Conservation (phyloP, 2,329 filamentous ascomycete genomes). For the Sclerotinia spermophila region DNA sequence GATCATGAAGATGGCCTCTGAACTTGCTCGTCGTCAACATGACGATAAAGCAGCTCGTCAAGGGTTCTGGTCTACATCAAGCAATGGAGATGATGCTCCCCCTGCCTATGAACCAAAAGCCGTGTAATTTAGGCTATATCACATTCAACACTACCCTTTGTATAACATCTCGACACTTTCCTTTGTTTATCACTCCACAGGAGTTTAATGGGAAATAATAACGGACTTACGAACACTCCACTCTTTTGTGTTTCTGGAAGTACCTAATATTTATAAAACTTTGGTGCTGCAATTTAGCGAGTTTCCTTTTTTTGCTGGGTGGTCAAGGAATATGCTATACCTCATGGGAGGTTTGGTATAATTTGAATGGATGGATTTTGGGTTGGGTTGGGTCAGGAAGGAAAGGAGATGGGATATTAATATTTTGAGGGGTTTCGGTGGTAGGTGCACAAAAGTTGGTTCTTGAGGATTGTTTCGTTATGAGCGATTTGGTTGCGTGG, state of each 20-base stretch:
- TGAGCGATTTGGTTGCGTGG: neutral
- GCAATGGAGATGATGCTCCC: constrained; percentile 49
- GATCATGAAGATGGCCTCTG: constrained; percentile 90
- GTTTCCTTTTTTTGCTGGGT: neutral
- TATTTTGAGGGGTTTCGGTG: neutral
- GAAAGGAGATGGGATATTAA: neutral
- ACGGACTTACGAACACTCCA: constrained; percentile 18
- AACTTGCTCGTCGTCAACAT: constrained; percentile 83
- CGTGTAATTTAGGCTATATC: constrained; percentile 19
- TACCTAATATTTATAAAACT: constrained; percentile 9
- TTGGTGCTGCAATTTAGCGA: constrained; percentile 17
- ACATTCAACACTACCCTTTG: neutral
- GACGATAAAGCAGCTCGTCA: constrained; percentile 66
- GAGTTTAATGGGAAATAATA: constrained; percentile 1
- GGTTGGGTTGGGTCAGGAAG: neutral
- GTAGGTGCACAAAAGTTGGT: constrained; percentile 13
- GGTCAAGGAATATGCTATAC: constrained; percentile 3
- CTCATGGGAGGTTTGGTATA: constrained; percentile 15
- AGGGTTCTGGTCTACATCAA: constrained; percentile 42
- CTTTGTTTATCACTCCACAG: neutral
- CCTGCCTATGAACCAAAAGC: constrained; percentile 54
- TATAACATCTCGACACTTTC: constrained; percentile 4
- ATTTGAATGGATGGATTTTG: constrained; percentile 7
- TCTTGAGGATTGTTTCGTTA: neutral
- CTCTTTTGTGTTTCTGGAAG: constrained; percentile 19